A percentile compares a stretch with the other conserved stretches of the same genome.
Evolutionary conservation across 2,329 filamentous ascomycete species (phyloP).

Genomic region (Colletotrichum chrysophilum): DNA sequence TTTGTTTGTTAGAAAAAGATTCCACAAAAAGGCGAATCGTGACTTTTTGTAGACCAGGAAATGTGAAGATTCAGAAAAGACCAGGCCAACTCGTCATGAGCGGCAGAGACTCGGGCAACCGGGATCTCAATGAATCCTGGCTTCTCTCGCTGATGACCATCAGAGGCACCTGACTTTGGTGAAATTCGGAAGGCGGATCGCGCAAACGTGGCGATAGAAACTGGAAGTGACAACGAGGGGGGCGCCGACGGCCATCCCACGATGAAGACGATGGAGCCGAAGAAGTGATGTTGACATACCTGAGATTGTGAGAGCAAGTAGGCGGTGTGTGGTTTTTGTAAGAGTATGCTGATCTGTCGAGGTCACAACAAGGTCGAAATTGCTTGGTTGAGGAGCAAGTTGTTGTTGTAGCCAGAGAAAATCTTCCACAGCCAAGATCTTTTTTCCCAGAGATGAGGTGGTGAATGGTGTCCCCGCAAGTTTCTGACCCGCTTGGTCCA

Average conservation of each 20-base stretch:
- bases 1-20: not conserved
- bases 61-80: not conserved
- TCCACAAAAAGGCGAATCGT: not conserved
- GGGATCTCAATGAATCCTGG: not conserved
- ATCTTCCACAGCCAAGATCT: not conserved
- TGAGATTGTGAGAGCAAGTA: not conserved
- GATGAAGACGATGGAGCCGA: not conserved
- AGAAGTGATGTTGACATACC: not conserved
- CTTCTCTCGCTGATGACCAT: not conserved
- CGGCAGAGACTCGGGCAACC: not conserved
- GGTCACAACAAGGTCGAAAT: not conserved
- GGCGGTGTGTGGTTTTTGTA: not conserved
- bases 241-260: not conserved
- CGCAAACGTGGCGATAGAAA: not conserved
- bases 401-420: not conserved
- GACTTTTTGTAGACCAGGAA: not conserved
- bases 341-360: not conserved
- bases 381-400: not conserved
- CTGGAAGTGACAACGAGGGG: not conserved
- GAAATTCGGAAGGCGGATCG: not conserved
- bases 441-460: not conserved
- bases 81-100: too few relatives aligned
- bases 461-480: not conserved
- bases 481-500: not conserved
- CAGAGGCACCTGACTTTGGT: not conserved